These are phyloP conservation scores for Zygosaccharomyces lentus DNA, from an alignment of 805 yeast species.

Conservation along the genomic window DNA sequence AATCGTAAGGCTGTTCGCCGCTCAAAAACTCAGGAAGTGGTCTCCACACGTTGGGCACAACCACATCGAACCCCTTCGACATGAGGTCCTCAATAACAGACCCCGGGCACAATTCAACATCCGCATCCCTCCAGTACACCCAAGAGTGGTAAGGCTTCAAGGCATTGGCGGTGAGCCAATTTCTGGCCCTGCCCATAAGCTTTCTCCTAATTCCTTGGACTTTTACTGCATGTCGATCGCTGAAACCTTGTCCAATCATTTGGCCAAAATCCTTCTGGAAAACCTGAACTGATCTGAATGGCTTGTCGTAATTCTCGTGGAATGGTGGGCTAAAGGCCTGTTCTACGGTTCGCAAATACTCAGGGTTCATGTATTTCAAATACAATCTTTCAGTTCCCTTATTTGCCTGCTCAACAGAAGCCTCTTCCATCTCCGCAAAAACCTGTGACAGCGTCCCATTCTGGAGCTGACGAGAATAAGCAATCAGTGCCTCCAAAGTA, in stretches of 20 bases:
- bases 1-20: slow-evolving; percentile 85
- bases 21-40: slow-evolving; percentile 87
- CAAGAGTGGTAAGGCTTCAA: slow-evolving; percentile 80
- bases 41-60: slow-evolving; percentile 92
- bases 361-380: slow-evolving; percentile 63
- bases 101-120: slow-evolving; percentile 78
- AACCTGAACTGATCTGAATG: slow-evolving; percentile 75
- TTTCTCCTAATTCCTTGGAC: slow-evolving; percentile 82
- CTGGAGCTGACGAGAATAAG: slow-evolving; percentile 63
- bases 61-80: slow-evolving; percentile 64
- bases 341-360: slow-evolving; percentile 53
- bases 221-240: slow-evolving; percentile 78
- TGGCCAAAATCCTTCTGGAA: slow-evolving; percentile 82
- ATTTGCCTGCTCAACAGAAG: slow-evolving; percentile 37
- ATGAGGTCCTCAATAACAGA: slow-evolving; percentile 69
- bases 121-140: slow-evolving; percentile 91
- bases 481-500: slow-evolving; percentile 61
- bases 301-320: slow-evolving; percentile 57
- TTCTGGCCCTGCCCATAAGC: slow-evolving; percentile 82
- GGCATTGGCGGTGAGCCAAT: slow-evolving; percentile 73
- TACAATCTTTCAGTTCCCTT: slow-evolving; percentile 60
- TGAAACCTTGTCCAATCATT: slow-evolving; percentile 77
- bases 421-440: slow-evolving; percentile 35
- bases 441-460: slow-evolving; percentile 57
- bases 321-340: slow-evolving; percentile 62